phyloP scores from a whole-genome alignment of 2,329 filamentous ascomycete genomes.

The Orbilia brochopaga region DNA sequence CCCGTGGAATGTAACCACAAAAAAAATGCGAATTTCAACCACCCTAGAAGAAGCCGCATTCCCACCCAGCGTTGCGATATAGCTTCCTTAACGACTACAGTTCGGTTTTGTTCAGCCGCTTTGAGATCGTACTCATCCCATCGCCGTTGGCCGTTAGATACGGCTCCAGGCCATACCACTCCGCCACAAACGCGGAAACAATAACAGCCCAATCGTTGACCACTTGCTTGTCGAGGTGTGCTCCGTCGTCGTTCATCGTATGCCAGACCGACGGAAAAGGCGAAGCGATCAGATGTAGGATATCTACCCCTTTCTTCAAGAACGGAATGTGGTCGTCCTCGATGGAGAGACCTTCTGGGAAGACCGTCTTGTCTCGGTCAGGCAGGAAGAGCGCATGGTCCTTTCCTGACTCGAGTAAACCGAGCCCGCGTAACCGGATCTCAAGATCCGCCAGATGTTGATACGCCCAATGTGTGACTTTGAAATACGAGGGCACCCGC shows the following conservation, averaged over 20 bases:
- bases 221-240: constrained; percentile 79
- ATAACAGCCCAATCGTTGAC: constrained; percentile 88
- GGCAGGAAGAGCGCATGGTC: constrained; percentile 70
- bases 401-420: constrained; percentile 63
- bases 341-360: constrained; percentile 64
- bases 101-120: constrained; percentile 46
- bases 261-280: constrained; percentile 90
- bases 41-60: not conserved
- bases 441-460: constrained; percentile 76
- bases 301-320: constrained; percentile 80
- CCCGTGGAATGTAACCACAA: too few species aligned
- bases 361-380: constrained; percentile 62
- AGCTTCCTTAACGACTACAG: constrained; percentile 14
- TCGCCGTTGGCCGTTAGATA: constrained; percentile 58
- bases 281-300: constrained; percentile 85
- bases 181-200: constrained; percentile 79
- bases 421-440: constrained; percentile 71
- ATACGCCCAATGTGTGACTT: constrained; percentile 93
- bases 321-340: constrained; percentile 94
- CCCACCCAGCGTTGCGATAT: not conserved
- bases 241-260: constrained; percentile 78
- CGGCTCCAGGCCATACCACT: constrained; percentile 86
- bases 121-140: constrained; percentile 42
- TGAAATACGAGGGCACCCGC: constrained; percentile 81
- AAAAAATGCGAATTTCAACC: not conserved